A percentile compares a stretch with the other conserved stretches of the same genome.
phyloP scores from a whole-genome alignment of 1,284 basidiomycete species.

The Butyriboletus appendiculatus region DNA sequence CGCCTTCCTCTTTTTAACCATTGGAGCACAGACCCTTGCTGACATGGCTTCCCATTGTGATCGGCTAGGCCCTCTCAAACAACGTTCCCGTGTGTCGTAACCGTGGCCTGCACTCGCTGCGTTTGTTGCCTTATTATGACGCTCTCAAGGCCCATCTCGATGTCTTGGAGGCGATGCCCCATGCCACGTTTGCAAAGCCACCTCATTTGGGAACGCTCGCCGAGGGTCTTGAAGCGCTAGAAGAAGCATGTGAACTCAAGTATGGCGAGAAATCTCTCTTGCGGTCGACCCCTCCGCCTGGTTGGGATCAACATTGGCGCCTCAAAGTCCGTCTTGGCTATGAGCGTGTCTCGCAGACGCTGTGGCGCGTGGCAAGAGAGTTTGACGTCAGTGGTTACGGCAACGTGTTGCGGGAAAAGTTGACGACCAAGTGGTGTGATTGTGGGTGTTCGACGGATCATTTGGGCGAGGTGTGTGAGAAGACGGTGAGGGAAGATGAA shows the following conservation, averaged over 20 bases:
- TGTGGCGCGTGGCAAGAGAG: conserved; percentile 67
- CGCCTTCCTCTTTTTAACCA: conserved; percentile 1
- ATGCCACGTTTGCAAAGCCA: conserved; percentile 58
- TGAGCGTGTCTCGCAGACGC: conserved; percentile 55
- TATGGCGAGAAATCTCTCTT: conserved; percentile 39
- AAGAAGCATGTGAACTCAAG: conserved; percentile 59
- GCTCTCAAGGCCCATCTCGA: conserved; percentile 61
- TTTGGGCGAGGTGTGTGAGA: conserved; percentile 69
- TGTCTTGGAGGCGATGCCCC: conserved; percentile 53
- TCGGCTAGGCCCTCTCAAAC: conserved; percentile 60
- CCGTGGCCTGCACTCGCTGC: conserved; percentile 63
- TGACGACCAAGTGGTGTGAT: conserved; percentile 72
- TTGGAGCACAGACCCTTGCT: background rate
- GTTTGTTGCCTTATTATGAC: conserved; percentile 58
- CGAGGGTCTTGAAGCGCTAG: conserved; percentile 57
- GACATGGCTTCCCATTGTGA: background rate
- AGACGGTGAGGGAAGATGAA: conserved; percentile 66
- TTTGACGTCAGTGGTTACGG: conserved; percentile 72
- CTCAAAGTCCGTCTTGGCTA: conserved; percentile 60
- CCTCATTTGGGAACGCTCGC: conserved; percentile 58
- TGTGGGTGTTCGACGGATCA: conserved; percentile 77
- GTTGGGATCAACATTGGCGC: conserved; percentile 57
- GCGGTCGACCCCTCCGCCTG: conserved; percentile 35
- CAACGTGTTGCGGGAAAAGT: conserved; percentile 63
- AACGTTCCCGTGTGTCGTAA: conserved; percentile 61